Evolutionary conservation across 371 early-diverging fungal genomes (phyloP), one percentile per base, ranked within the genome.

Genomic region (Vairimorpha ceranae): DNA sequence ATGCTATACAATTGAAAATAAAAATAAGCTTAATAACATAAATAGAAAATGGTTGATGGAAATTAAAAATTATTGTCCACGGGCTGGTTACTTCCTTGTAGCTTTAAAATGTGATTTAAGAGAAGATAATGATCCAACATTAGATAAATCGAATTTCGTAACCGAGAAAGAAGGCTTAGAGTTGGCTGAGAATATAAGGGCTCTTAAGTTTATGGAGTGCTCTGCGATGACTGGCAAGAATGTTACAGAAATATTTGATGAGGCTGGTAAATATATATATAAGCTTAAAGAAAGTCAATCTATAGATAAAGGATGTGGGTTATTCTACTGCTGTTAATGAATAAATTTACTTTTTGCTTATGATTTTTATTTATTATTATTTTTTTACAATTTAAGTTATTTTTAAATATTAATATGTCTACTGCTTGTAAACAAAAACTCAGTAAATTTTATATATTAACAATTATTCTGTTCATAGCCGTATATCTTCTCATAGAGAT

Each of bases 1-100:
- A 14, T 85, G 85, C 73, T 85, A 83, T 58, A 75, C 84, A 19
- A 83, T 85, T 46, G 84, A 85, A 66, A 81, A 82, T 43, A 81
- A 76, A 61, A 82, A 82, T 29, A 76, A 77, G 52, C 65, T 85
- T 10, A 46, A 51, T n/a, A 83, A 82, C 66, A 82, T 85, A 25
- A 64, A 72, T 15, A 76, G 74, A 35, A 85, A 85, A 61, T 85
- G 85, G 85, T 35, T 85, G 14, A 51, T 72, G 25, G 85, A 85
- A 74, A 80, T 85, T 27, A 77, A 78, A 64, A 85, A 83, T 69
- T 79, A 82, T 21, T 85, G 83, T 64, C 83, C 83, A 15, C 67
- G 60, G 10, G 77, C 80, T 4, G 67, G 65, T 30, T 82, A 70
- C 52, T 83, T 82, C 64, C 72, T 85, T 17, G 54, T 85, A 43